Evolutionary conservation across 805 yeast genomes (phyloP).

Genomic region (Sungouiozyma intestinalis): DNA sequence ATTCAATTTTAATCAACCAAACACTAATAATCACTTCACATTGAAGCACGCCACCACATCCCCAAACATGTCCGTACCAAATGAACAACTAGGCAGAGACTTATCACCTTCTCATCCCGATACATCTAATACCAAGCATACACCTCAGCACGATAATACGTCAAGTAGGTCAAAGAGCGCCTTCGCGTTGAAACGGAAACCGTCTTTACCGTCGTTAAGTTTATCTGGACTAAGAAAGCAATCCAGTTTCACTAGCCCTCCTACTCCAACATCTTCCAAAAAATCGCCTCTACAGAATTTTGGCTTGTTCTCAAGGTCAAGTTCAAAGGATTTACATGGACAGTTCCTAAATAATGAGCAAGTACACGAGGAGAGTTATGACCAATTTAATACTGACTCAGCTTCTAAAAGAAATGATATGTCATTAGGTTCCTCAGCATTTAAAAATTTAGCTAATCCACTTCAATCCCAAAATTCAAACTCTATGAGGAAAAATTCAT

Average conservation of each 20-base stretch:
- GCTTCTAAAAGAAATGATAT: conserved; percentile 4
- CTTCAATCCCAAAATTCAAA: conserved; percentile 34
- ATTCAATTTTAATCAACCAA: not conserved
- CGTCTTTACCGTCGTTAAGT: conserved; percentile 26
- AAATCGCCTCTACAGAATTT: conserved; percentile 28
- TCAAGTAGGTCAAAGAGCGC: conserved; percentile 9
- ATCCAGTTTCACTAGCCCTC: conserved; percentile 12
- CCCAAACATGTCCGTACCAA: conserved; percentile 4
- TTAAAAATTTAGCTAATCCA: conserved; percentile 24
- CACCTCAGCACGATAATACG: not conserved
- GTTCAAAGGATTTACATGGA: conserved; percentile 15
- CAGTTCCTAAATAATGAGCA: conserved; percentile 10
- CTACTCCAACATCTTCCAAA: conserved; percentile 16
- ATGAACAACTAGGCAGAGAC: not conserved
- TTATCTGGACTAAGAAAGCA: conserved; percentile 20
- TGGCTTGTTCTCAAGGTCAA: conserved; percentile 24
- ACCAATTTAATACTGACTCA: conserved; percentile 4
- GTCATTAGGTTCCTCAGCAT: conserved; percentile 28
- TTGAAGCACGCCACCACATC: not conserved
- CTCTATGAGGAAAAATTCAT: conserved; percentile 4
- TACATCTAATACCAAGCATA: not conserved
- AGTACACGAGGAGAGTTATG: conserved; percentile 9
- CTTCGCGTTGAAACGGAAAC: conserved; percentile 15
- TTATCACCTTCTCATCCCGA: not conserved
- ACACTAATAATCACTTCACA: not conserved